Evolutionary conservation across 2,329 filamentous ascomycete genomes (phyloP).

Genomic region (Venturia asperata): DNA sequence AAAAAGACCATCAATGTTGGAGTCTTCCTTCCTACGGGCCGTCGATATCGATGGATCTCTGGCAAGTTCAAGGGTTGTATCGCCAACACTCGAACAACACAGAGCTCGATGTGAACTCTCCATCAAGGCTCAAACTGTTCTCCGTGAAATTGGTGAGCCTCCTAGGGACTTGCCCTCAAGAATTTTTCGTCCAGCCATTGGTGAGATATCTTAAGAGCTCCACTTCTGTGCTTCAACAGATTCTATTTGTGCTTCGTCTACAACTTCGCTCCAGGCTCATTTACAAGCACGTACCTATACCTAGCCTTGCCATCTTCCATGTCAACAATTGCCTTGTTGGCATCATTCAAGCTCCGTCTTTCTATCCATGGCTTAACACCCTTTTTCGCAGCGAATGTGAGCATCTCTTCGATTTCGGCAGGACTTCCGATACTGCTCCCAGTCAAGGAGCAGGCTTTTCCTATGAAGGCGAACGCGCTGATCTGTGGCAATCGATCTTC

Average conservation of each 20-base stretch:
- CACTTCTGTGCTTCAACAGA: not conserved
- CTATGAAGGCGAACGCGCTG: constrained; percentile 47
- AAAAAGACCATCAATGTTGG: no score
- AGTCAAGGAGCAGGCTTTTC: constrained; percentile 44
- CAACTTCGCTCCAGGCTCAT: constrained; percentile 24
- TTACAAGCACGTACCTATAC: constrained; percentile 37
- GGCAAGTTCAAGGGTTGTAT: no score
- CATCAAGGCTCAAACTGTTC: no score
- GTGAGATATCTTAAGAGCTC: not conserved
- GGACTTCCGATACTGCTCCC: constrained; percentile 47
- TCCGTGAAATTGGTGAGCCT: no score
- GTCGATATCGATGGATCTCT: no score
- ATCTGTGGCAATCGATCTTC: constrained; percentile 46
- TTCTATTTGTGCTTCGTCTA: not conserved
- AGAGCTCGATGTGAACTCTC: no score
- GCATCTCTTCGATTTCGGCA: constrained; percentile 54
- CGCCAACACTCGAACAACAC: no score
- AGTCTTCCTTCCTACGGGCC: no score
- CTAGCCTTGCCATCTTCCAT: constrained; percentile 49
- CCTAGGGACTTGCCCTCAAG: not conserved
- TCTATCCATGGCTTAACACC: constrained; percentile 57
- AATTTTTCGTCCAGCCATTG: not conserved
- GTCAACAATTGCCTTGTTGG: constrained; percentile 52
- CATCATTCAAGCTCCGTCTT: constrained; percentile 50
- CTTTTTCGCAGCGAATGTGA: constrained; percentile 53